Conservation (phyloP, 306 rosid genomes). For the Fragaria iinumae region DNA sequence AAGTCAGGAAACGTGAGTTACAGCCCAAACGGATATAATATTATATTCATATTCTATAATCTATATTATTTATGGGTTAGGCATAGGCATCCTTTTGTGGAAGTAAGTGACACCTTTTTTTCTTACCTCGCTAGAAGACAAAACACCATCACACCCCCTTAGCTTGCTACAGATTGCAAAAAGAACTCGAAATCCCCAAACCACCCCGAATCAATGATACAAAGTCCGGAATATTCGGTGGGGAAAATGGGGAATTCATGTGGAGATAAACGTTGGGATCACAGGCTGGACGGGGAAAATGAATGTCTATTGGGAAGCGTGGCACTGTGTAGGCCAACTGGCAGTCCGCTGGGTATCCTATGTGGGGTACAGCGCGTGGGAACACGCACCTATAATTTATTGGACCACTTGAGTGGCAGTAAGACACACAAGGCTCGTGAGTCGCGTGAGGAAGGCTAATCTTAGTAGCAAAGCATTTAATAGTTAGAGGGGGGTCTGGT, state of each 20-base stretch:
- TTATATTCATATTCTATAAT: not conserved
- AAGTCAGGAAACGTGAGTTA: not conserved
- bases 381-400: slow-evolving; percentile 20
- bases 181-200: not conserved
- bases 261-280: slow-evolving; percentile 43
- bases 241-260: slow-evolving; percentile 21
- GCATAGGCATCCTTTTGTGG: slow-evolving; percentile 22
- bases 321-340: slow-evolving; percentile 51
- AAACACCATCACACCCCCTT: slow-evolving; percentile 60
- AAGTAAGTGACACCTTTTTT: slow-evolving; percentile 28
- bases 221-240: not conserved
- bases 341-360: slow-evolving; percentile 65
- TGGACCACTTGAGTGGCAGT: not conserved
- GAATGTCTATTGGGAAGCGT: slow-evolving; percentile 57
- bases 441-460: slow-evolving; percentile 9
- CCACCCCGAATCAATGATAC: not conserved
- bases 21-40: not conserved
- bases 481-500: not conserved
- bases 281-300: slow-evolving; percentile 57
- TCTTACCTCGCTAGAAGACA: slow-evolving; percentile 42
- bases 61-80: not conserved
- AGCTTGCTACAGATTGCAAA: slow-evolving; percentile 37
- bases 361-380: slow-evolving; percentile 39
- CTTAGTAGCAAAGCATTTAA: not conserved
- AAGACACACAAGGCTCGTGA: slow-evolving; percentile 43